Base-by-base conservation (phyloP, 345 rosid genomes). In the Bruguiera sexangula region DNA sequence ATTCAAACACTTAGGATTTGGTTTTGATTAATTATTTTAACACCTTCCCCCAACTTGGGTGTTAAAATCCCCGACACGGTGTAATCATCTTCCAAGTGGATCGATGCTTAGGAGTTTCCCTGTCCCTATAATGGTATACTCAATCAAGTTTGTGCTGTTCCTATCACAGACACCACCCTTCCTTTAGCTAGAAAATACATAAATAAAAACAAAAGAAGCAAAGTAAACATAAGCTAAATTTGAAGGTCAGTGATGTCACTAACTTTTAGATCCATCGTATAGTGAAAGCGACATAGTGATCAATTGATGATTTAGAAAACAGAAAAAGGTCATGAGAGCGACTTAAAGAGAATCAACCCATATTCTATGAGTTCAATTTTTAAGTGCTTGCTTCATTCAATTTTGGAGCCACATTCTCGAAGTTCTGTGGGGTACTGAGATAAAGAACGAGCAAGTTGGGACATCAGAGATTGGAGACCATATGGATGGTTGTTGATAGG, bases 301-400 rank as follows among this genome's bases (percentile, higher is more conserved):
- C 4, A 55, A 55, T 55, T 21, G 27, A 55, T 19, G 29, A 55
- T 55, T 21, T n/a, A 26, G 21, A 21, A 26, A 55, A 55, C 59
- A 21, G 24, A 22, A 22, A 9, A 55, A 55, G 59, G 30, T 1
- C 6, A 5, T 22, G 59, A 55, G 4, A 22, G 59, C 29, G 2
- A 55, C 59, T 13, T 55, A 20, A 55, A 55, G 15, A 26, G 59
- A 55, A 55, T 55, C 59, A 55, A 55, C 59, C 15, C 59, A 54
- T 54, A 54, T 54, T 54, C 27, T 54, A 54, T 54, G 8, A 20
- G 29, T 53, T 53, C 22, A 20, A 53, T 20, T 19, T 53, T 53
- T 53, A 53, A 53, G 9, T 53, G 9, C 26, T 27, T 27, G 50
- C 18, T 43, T 13, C 50, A 3, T 43, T 43, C 50, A 43, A 8